Conservation (phyloP, 352 stramenopile species). For the Phytophthora palmivora region DNA sequence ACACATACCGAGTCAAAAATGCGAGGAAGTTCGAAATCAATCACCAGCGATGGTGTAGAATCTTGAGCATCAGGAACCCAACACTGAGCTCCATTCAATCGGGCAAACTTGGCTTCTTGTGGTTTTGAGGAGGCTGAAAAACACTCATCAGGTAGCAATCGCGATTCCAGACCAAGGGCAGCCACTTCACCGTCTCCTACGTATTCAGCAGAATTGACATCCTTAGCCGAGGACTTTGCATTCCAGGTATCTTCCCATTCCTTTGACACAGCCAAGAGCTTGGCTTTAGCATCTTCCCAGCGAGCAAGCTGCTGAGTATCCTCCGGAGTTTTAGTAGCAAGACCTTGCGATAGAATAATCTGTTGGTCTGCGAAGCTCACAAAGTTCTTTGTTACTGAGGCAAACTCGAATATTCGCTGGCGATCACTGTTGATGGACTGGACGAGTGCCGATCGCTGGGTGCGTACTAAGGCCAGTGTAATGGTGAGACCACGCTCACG, state of each 20-base stretch:
- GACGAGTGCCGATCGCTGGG: slow-evolving; percentile 59
- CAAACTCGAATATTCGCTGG: slow-evolving; percentile 72
- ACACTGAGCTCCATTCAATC: slow-evolving; percentile 64
- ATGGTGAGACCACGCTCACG: slow-evolving; percentile 82
- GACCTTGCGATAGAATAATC: slow-evolving; percentile 21
- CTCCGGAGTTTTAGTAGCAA: slow-evolving; percentile 16
- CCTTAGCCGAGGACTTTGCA: slow-evolving; percentile 14
- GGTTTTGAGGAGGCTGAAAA: slow-evolving; percentile 64
- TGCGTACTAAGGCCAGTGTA: slow-evolving; percentile 70
- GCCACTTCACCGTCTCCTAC: slow-evolving; percentile 51
- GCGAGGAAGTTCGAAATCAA: slow-evolving; percentile 78
- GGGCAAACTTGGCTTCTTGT: slow-evolving; percentile 61
- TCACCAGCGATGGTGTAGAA: slow-evolving; percentile 54
- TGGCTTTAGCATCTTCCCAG: slow-evolving; percentile 49
- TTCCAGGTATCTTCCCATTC: slow-evolving; percentile 50
- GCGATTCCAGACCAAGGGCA: slow-evolving; percentile 68
- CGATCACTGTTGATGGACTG: slow-evolving; percentile 66
- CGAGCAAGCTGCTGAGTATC: slow-evolving; percentile 17
- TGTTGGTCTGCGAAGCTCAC: slow-evolving; percentile 57
- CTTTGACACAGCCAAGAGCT: slow-evolving; percentile 35
- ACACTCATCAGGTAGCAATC: slow-evolving; percentile 63
- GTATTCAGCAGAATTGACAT: slow-evolving; percentile 37
- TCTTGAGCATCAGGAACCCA: slow-evolving; percentile 71
- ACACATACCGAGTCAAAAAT: slow-evolving; percentile 70
- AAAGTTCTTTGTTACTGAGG: slow-evolving; percentile 57